These are phyloP conservation scores for Hemisphaericaspora lyxosophila DNA, from an alignment of 1,139 yeast genomes.

Conservation along the genomic window DNA sequence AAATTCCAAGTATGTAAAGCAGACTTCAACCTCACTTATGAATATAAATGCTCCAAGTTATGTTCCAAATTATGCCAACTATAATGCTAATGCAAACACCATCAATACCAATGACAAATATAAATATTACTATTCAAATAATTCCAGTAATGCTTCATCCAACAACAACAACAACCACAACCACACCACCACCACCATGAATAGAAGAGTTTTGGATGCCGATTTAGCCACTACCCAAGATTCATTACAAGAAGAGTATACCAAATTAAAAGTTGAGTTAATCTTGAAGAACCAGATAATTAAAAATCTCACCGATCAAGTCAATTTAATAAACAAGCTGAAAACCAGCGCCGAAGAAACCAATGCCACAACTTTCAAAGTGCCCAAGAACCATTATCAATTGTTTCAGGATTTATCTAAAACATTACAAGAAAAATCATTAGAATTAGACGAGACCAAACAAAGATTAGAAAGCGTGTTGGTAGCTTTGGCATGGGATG, in stretches of 20 bases:
- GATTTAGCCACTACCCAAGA: constrained; percentile 3
- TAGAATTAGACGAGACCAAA: constrained; percentile 61
- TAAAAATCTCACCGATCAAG: constrained; percentile 34
- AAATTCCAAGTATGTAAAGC: background rate
- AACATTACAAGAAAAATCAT: constrained; percentile 50
- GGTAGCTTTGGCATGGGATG: constrained; percentile 19
- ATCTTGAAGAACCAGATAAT: constrained; percentile 37
- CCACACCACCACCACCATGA: background rate
- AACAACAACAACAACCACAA: background rate
- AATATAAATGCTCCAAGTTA: constrained; percentile 34
- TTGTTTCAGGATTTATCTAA: constrained; percentile 51
- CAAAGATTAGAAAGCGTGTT: constrained; percentile 62
- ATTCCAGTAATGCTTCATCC: constrained; percentile 12
- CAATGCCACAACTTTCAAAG: constrained; percentile 15
- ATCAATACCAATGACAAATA: background rate
- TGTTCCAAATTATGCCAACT: constrained; percentile 18
- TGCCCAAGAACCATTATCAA: constrained; percentile 48
- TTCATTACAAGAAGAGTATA: constrained; percentile 21
- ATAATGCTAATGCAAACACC: background rate
- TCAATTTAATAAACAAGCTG: constrained; percentile 18
- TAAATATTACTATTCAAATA: constrained; percentile 17
- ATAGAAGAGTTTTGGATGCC: constrained; percentile 2
- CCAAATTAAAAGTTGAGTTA: constrained; percentile 32
- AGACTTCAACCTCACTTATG: constrained; percentile 12
- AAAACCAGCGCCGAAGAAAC: constrained; percentile 12